phyloP scores from a whole-genome alignment of 2,329 filamentous ascomycete genomes.

The Claviceps africana region DNA sequence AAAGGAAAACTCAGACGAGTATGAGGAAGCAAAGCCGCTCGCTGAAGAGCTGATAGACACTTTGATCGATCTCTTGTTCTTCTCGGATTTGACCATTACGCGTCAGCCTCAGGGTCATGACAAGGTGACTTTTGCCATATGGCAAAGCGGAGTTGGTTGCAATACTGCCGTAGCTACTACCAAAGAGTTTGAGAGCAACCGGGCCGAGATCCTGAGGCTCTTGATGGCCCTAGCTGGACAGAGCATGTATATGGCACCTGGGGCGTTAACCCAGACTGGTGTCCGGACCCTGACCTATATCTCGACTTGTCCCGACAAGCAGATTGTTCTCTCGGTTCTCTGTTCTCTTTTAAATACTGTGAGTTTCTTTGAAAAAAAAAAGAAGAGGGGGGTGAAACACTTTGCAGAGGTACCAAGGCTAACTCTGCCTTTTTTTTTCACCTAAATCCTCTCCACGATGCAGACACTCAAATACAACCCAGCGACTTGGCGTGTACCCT shows the following conservation, averaged over 20 bases:
- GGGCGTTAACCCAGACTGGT: slow-evolving; percentile 65
- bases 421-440: no score
- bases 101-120: slow-evolving; percentile 53
- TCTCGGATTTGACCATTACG: slow-evolving; percentile 75
- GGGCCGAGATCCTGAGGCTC: slow-evolving; percentile 76
- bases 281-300: slow-evolving; percentile 79
- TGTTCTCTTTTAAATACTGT: slow-evolving; percentile 93
- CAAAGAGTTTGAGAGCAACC: slow-evolving; percentile 85
- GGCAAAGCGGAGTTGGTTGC: slow-evolving; percentile 95
- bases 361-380: slow-evolving; percentile 18
- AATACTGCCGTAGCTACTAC: slow-evolving; percentile 78
- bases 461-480: slow-evolving; percentile 93
- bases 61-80: slow-evolving; percentile 80
- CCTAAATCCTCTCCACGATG: no score
- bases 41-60: slow-evolving; percentile 90
- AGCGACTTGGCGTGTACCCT: slow-evolving; percentile 83
- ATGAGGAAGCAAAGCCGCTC: slow-evolving; percentile 71
- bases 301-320: slow-evolving; percentile 77
- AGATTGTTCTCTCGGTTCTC: slow-evolving; percentile 74
- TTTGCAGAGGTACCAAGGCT: neutral
- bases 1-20: slow-evolving; percentile 42
- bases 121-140: slow-evolving; percentile 86
- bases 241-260: slow-evolving; percentile 83
- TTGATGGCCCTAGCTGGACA: slow-evolving; percentile 77
- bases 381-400: neutral